Conservation (phyloP, 2,329 filamentous ascomycete species). For the Aspergillus alliaceus region DNA sequence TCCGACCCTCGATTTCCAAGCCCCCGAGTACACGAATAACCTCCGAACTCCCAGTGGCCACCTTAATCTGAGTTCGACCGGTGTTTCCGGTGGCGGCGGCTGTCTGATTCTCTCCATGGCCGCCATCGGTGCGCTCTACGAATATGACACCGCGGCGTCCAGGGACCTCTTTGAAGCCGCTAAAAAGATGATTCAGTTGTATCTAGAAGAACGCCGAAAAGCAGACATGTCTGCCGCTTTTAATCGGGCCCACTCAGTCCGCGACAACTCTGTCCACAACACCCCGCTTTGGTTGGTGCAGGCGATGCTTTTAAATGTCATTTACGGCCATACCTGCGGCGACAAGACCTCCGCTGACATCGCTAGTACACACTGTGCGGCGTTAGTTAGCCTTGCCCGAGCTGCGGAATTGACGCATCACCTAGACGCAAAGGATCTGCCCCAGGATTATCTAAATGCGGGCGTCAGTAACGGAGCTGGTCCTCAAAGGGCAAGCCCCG, state of each 20-base stretch:
- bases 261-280: slow-evolving; percentile 67
- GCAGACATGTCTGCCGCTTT: slow-evolving; percentile 69
- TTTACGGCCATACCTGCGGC: slow-evolving; percentile 92
- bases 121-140: slow-evolving; percentile 83
- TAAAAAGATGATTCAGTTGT: slow-evolving; percentile 92
- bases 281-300: slow-evolving; percentile 93
- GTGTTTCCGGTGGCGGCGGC: slow-evolving; percentile 72
- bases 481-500: slow-evolving; percentile 37
- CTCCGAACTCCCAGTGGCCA: slow-evolving; percentile 57
- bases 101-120: slow-evolving; percentile 87
- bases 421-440: slow-evolving; percentile 37
- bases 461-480: slow-evolving; percentile 51
- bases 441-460: slow-evolving; percentile 46
- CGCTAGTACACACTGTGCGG: slow-evolving; percentile 86
- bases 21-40: slow-evolving; percentile 63
- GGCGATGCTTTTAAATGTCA: slow-evolving; percentile 92
- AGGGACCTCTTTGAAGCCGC: slow-evolving; percentile 87
- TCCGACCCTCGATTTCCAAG: slow-evolving; percentile 86
- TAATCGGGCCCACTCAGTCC: slow-evolving; percentile 51
- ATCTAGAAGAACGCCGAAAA: slow-evolving; percentile 86
- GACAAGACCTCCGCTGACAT: slow-evolving; percentile 90
- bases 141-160: slow-evolving; percentile 76
- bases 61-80: slow-evolving; percentile 53
- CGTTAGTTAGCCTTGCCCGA: slow-evolving; percentile 84
- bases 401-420: slow-evolving; percentile 72